Evolutionary conservation across 768 basidiomycete genomes (phyloP), one percentile per base, ranked within the genome.

Genomic region (Phaffia tasmanica): DNA sequence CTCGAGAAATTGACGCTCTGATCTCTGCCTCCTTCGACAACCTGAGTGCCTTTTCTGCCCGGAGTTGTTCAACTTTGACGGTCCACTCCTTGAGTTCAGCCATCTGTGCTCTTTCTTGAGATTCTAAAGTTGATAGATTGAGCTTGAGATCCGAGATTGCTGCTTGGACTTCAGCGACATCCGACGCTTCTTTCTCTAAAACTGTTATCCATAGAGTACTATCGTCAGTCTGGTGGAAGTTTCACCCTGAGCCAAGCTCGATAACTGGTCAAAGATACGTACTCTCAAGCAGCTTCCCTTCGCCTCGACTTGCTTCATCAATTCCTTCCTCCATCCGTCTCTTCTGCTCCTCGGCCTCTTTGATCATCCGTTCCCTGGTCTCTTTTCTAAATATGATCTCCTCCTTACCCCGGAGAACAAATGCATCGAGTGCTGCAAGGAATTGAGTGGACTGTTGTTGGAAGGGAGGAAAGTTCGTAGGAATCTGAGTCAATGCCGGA

Each of bases 311-410:
- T 19, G 60, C 69, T 27, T 35, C 65, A 6, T 54, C 57, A 23
- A 70, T 62, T 65, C 67, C 64, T 21, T 57, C 54, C 62, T 70
- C 69, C 29, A 64, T 64, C 42, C 61, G 55, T 27, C 62, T 57
- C 51, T 48, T 48, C 57, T 62, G 51, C 47, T 62, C 32, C 23
- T 51, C 58, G 48, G 27, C 68, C 23, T 65, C 63, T 19, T 61
- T 56, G n/a, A 32, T 19, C 35, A 51, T 51, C 21, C 32, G n/a
- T 15, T 42, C 46, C 1, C 57, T 57, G 23, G 35, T 62, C 15
- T 66, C 61, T 65, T 70, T 68, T n/a, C 67, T 21, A 32, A 57
- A n/a, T 16, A 57, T 54, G 46, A 70, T 70, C 49, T 70, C 69
- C 15, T 65, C 65, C 60, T 70, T 70, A 51, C 65, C 69, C 8